Conservation (phyloP, 495 filamentous ascomycete species). For the Staphylotrichum tortipilum region DNA sequence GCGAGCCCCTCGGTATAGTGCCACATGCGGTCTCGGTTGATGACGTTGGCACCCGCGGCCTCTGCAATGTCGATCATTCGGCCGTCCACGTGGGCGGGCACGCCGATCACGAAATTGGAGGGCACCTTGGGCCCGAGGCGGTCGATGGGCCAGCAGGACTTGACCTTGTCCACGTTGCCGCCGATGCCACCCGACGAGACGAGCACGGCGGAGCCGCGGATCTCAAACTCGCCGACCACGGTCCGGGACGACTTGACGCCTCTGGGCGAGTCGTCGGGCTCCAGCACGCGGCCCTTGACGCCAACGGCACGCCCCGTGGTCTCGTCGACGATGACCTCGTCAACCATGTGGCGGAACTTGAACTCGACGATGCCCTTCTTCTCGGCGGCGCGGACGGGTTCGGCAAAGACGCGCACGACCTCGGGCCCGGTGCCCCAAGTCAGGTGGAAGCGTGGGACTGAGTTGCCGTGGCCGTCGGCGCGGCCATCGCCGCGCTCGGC, state of each 20-base stretch:
- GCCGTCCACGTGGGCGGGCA: constrained; percentile 45
- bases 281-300: constrained; percentile 38
- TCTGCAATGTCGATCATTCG: constrained; percentile 44
- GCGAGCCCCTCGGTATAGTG: constrained; percentile 47
- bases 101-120: constrained; percentile 41
- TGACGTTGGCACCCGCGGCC: constrained; percentile 33
- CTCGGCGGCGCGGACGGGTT: constrained; percentile 38
- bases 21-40: constrained; percentile 48
- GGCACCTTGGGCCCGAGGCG: constrained; percentile 39
- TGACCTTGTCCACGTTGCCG: constrained; percentile 44
- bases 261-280: constrained; percentile 30
- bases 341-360: constrained; percentile 40
- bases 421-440: constrained; percentile 47
- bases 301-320: constrained; percentile 36
- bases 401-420: constrained; percentile 40
- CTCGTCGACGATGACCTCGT: constrained; percentile 40
- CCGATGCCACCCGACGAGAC: constrained; percentile 43
- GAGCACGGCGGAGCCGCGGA: constrained; percentile 36
- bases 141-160: constrained; percentile 38
- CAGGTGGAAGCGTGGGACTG: constrained; percentile 44
- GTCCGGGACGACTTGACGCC: constrained; percentile 37
- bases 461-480: constrained; percentile 44
- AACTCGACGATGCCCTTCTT: constrained; percentile 41
- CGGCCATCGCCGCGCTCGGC: constrained; percentile 43
- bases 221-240: constrained; percentile 36